Percentiles rank a stretch among this genome's conserved stretches.
Conservation (phyloP, 2,329 filamentous ascomycete species). For the Paraconiothyrium sp. region DNA sequence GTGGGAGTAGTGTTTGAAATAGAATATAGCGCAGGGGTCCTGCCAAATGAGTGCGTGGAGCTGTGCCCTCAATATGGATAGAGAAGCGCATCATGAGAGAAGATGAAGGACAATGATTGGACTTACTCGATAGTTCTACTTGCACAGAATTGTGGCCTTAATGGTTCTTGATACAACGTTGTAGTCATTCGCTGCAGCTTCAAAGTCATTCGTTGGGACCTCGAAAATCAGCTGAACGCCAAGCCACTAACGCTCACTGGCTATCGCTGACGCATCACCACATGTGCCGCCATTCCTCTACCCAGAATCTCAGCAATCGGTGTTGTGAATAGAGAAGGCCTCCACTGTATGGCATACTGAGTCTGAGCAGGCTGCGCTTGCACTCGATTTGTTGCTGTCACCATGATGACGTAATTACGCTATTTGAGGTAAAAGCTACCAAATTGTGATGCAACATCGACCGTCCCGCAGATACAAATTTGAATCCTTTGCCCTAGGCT, state of each 20-base stretch:
- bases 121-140: constrained; percentile 1
- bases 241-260: constrained; percentile 6
- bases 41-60: constrained; percentile 45
- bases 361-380: not conserved
- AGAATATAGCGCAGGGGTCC: constrained; percentile 41
- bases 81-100: constrained; percentile 36
- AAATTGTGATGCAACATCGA: not conserved
- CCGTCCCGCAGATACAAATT: not conserved
- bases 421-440: not conserved
- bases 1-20: constrained; percentile 50
- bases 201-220: not conserved
- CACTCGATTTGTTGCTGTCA: not conserved
- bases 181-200: not conserved
- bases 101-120: constrained; percentile 10
- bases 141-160: not conserved
- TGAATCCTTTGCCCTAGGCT: not conserved
- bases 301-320: not conserved
- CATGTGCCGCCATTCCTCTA: not conserved
- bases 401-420: not conserved
- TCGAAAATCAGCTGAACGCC: constrained; percentile 10
- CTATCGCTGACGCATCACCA: not conserved
- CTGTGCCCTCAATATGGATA: constrained; percentile 36
- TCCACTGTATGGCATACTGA: not conserved
- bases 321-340: not conserved
- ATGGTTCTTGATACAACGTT: not conserved